Evolutionary conservation across 805 yeast species (phyloP).

Genomic region (Lachancea lanzarotensis): DNA sequence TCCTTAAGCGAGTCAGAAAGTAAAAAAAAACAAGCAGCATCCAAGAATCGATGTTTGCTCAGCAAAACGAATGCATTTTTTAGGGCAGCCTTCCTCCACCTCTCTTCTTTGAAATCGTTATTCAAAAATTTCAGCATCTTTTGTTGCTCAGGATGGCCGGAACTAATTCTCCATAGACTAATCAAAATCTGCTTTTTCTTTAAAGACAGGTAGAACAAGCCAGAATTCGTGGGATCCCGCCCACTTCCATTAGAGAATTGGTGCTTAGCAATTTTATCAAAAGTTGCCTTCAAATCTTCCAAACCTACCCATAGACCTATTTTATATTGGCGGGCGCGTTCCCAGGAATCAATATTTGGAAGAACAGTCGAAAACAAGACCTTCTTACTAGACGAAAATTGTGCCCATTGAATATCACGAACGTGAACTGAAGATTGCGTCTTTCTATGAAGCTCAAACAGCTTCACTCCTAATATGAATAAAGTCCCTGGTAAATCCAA

Average conservation of each 20-base stretch:
- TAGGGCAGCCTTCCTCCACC: conserved; percentile 86
- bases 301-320: conserved; percentile 63
- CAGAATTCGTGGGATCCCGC: conserved; percentile 67
- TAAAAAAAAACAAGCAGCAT: conserved; percentile 85
- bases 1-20: conserved; percentile 72
- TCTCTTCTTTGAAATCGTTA: conserved; percentile 64
- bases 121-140: conserved; percentile 73
- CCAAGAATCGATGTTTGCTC: conserved; percentile 79
- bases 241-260: conserved; percentile 52
- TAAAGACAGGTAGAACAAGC: conserved; percentile 73
- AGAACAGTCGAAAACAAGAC: conserved; percentile 44
- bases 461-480: conserved; percentile 62
- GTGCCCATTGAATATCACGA: conserved; percentile 85
- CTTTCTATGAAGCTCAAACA: conserved; percentile 50
- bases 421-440: conserved; percentile 52
- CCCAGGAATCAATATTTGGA: conserved; percentile 49
- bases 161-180: conserved; percentile 77
- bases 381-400: conserved; percentile 74
- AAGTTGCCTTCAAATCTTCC: conserved; percentile 39
- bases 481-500: conserved; percentile 54
- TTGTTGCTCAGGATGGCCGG: conserved; percentile 70
- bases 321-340: conserved; percentile 50
- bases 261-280: conserved; percentile 67
- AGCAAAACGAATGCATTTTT: conserved; percentile 88
- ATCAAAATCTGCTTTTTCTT: conserved; percentile 67